phyloP scores from a whole-genome alignment of 495 filamentous ascomycete species.

The Penicillium alfredii region DNA sequence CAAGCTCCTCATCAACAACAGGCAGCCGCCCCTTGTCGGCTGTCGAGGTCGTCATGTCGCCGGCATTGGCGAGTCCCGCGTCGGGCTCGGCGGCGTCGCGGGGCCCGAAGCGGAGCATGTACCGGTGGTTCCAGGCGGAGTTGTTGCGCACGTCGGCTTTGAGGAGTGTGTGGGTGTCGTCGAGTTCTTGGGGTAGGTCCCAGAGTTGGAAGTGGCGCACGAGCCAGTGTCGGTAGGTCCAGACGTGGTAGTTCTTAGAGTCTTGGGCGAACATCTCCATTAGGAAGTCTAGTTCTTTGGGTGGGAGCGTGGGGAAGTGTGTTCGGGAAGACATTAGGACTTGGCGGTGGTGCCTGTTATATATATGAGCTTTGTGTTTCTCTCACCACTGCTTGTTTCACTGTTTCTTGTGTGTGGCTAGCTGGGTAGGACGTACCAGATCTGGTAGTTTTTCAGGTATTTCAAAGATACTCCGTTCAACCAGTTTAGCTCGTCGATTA shows the following conservation, averaged over 20 bases:
- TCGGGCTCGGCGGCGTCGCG: constrained; percentile 24
- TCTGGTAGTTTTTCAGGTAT: constrained; percentile 96
- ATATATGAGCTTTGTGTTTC: constrained; percentile 8
- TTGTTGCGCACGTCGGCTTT: constrained; percentile 84
- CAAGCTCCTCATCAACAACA: constrained; percentile 51
- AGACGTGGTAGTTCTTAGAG: constrained; percentile 97
- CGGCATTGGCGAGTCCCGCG: constrained; percentile 41
- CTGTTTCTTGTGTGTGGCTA: neutral
- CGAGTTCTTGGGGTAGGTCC: constrained; percentile 58
- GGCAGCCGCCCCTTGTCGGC: constrained; percentile 34
- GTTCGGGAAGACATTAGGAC: constrained; percentile 58
- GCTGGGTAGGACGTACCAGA: constrained; percentile 51
- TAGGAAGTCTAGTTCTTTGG: constrained; percentile 69
- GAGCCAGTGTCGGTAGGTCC: constrained; percentile 92
- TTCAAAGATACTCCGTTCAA: constrained; percentile 73
- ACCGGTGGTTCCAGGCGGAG: constrained; percentile 94
- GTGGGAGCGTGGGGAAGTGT: constrained; percentile 50
- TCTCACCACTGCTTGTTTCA: no score
- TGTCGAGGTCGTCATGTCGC: constrained; percentile 31
- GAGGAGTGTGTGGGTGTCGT: constrained; percentile 63
- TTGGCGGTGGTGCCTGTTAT: constrained; percentile 79
- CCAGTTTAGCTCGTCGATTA: constrained; percentile 74
- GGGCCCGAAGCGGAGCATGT: constrained; percentile 78
- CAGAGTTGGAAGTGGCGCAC: constrained; percentile 76
- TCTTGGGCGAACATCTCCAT: constrained; percentile 75